Base-by-base conservation (phyloP, 2,329 filamentous ascomycete genomes). In the Fusarium mundagurra region DNA sequence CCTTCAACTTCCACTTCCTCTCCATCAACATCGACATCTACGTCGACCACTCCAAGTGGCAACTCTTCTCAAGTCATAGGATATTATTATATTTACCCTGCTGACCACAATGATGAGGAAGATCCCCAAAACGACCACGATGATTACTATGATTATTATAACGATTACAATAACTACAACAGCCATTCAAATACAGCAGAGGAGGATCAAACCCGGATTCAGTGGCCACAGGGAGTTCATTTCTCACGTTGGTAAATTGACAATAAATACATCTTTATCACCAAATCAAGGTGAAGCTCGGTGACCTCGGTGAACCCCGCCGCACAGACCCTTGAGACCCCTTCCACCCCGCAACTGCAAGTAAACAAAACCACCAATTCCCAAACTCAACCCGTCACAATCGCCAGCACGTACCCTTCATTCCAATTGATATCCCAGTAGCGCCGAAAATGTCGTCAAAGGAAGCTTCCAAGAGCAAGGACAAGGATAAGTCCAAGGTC, bases 401-500 rank as follows among this genome's bases (percentile, higher is more conserved):
- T 36, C 63, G 45, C 39, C 61, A 31, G 41, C 13, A 41, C 43
- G 31, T 24, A 27, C 18, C n/a, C 36, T 29, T 36, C 38, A 16
- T 22, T 44, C 27, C 41, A 20, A 31, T 43, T n/a, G 31, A 41
- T 29, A 47, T 18, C 34, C 16, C 33, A 14, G 60, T 38, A 69
- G 33, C 43, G 50, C 48, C 41, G 13, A 55, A 53, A 61, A 82
- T 82, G 81, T 77, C 80, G 29, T 80, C 81, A 48, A 82, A 81
- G 54, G 81, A 80, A 38, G 45, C 74, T 12, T 74, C 79, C 9
- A 77, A 76, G 69, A 69, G 55, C 8, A 80, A 76, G 69, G 73
- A 87, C 57, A 91, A 90, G 83, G 89, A 92, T 80, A 95, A 95
- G 80, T 94, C 94, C 77, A 98, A 98, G 85, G 91, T 95, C 70